Percentiles rank a stretch among this genome's conserved stretches.
These are phyloP conservation scores for Pinus albicaulis DNA, from an alignment of 75 land plant species.

Conservation along the genomic window DNA sequence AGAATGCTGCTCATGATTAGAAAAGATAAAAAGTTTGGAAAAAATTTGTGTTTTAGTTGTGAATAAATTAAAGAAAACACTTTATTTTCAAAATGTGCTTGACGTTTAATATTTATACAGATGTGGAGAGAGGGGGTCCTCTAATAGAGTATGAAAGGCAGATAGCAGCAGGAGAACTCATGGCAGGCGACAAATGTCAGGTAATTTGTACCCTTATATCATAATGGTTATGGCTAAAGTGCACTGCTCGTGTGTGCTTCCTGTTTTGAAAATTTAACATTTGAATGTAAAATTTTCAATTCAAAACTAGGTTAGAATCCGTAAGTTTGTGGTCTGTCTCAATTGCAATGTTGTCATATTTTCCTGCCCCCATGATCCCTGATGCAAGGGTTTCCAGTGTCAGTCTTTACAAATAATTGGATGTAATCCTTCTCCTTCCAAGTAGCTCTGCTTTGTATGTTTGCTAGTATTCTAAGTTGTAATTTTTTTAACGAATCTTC, in stretches of 20 bases:
- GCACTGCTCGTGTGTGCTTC: neutral
- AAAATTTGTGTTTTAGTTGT: neutral
- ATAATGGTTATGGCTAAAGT: neutral
- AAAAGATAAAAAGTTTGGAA: neutral
- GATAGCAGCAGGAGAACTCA: constrained; percentile 75
- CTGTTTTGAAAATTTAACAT: neutral
- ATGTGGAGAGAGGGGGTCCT: constrained; percentile 51
- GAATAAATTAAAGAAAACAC: neutral
- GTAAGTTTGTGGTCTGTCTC: neutral
- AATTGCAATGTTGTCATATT: neutral
- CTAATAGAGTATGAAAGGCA: constrained; percentile 86
- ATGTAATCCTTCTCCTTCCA: neutral
- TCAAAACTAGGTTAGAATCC: neutral
- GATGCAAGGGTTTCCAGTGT: neutral
- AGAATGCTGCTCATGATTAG: neutral
- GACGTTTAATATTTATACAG: neutral
- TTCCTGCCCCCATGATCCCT: neutral
- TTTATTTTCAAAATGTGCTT: neutral
- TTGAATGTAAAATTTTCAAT: neutral
- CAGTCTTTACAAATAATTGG: neutral
- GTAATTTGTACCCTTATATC: constrained; percentile 27
- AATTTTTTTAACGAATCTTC: neutral
- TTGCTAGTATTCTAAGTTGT: neutral
- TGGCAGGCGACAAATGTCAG: constrained; percentile 82
- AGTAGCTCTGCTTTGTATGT: neutral